Evolutionary conservation across 2,329 filamentous ascomycete species (phyloP), one percentile per base, ranked within the genome.

Genomic region (Alternaria ventricosa): DNA sequence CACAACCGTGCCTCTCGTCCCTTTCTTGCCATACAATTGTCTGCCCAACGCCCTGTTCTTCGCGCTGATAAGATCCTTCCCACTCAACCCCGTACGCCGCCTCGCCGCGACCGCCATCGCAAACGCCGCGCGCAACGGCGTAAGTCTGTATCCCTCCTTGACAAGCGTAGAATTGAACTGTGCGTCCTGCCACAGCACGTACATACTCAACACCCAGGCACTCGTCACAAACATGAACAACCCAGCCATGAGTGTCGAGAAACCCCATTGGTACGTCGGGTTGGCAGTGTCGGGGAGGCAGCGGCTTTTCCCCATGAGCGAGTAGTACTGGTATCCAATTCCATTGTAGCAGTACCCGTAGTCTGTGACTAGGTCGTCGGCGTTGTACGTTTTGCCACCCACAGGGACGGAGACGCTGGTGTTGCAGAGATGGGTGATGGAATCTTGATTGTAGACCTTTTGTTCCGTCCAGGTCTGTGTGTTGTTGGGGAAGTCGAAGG

Each of bases 261-360:
- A 81, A 9, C 79, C 79, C 79, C 78, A 81, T 60, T 76, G 49
- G 45, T 81, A 81, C 0, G 68, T 55, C 6, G 68, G 67, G 12
- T 71, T 51, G 5, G 62, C 61, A 0, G 72, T 75, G 57, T 78
- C 71, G 18, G 77, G 75, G 0, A 79, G 66, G 53, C 75, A 79
- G 1, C 70, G 70, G 5, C 65, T 57, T 33, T 66, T 66, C 10
- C 64, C 55, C 0, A n/a, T n/a, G 22, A 75, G 46, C 10, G 51
- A 60, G 4, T 0, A 3, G 11, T 15, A 33, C 11, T 54, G 36
- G 61, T 73, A 77, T 51, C 57, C 68, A 3, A 66, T 55, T 22
- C 65, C 13, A 18, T 67, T 47, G 45, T 71, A 65, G 51, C 78
- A 79, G 33, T 66, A 69, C 2, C 57, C 68, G 3, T 11, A 13